Base-by-base conservation (phyloP, 2,329 filamentous ascomycete genomes). In the Xylariaceae sp. region DNA sequence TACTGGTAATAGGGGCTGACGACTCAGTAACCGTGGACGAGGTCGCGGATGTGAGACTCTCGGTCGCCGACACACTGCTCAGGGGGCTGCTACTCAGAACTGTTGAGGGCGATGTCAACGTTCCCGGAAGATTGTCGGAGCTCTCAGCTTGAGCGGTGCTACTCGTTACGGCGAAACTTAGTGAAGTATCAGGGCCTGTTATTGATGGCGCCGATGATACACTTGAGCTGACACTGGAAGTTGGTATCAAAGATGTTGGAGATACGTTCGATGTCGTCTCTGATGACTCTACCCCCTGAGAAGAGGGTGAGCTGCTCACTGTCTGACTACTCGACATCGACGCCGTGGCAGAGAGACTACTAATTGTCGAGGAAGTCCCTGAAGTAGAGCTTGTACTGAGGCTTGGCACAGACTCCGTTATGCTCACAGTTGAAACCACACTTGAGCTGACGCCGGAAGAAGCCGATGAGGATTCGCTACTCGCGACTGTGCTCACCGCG, bases 41-140 rank as follows among this genome's bases (percentile, higher is more conserved):
- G 13, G 53, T 58, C 15, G 30, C 45, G 15, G 50, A 57, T n/a
- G 62, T 64, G 9, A 71, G 60, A 51, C 65, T 67, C 10, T 67
- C 68, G n/a, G 67, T 66, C 9, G 67, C 62, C 35, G 66, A 60
- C 41, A 69, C 18, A 17, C 68, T 70, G 45, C 63, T 71, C 10
- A 63, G 49, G 9, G 59, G 48, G 45, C 51, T 56, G 52, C 52
- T 58, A 17, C 44, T 60, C 5, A 44, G 1, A 1, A 30, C 23
- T 30, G 23, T 51, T 15, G 48, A 53, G 30, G n/a, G 49, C 3
- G 37, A 34, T n/a, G 15, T 34, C 1, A 13, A 7, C 0, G 51
- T 11, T 13, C 23, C 50, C 11, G 50, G 49, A 47, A 30, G 8
- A 13, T 34, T 47, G 4, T n/a, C 52, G 3, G 49, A 50, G 15